A percentile compares a stretch with the other conserved stretches of the same genome.
Conservation (phyloP, 2,329 filamentous ascomycete species). For the Dactylellina cionopaga region DNA sequence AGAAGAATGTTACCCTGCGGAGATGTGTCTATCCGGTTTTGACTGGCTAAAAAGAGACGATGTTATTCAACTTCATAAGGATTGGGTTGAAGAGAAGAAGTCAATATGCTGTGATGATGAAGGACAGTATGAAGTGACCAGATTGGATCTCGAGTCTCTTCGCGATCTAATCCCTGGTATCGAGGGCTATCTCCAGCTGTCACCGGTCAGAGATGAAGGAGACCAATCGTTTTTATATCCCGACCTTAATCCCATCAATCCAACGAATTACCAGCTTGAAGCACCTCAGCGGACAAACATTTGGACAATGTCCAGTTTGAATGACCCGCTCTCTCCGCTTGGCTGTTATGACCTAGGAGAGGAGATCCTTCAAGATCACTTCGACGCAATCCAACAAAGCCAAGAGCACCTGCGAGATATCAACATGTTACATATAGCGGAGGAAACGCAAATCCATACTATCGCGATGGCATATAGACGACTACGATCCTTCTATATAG, state of each 20-base stretch:
- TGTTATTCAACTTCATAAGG: slow-evolving; percentile 58
- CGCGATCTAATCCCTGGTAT: slow-evolving; percentile 31
- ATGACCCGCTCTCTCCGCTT: slow-evolving; percentile 55
- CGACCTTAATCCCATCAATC: slow-evolving; percentile 34
- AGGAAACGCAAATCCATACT: slow-evolving; percentile 58
- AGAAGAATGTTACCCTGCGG: slow-evolving; percentile 57
- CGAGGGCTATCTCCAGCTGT: slow-evolving; percentile 32
- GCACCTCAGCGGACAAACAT: slow-evolving; percentile 38
- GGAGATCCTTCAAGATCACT: slow-evolving; percentile 61
- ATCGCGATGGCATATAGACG: slow-evolving; percentile 59
- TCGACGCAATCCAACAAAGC: slow-evolving; percentile 63
- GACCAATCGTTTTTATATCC: slow-evolving; percentile 46
- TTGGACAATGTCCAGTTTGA: slow-evolving; percentile 43
- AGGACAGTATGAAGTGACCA: slow-evolving; percentile 33
- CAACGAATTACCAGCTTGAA: slow-evolving; percentile 42
- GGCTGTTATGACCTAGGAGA: slow-evolving; percentile 65
- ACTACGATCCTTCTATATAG: slow-evolving; percentile 54
- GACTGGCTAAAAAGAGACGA: slow-evolving; percentile 60
- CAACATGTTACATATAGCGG: slow-evolving; percentile 59
- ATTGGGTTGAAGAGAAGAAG: slow-evolving; percentile 57
- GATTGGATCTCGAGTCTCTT: slow-evolving; percentile 33
- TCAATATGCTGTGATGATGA: slow-evolving; percentile 51
- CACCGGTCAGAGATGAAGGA: slow-evolving; percentile 28
- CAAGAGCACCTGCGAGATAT: slow-evolving; percentile 61
- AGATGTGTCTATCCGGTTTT: slow-evolving; percentile 58